These are phyloP conservation scores for Hymenoscyphus scutula DNA, from an alignment of 2,329 filamentous ascomycete genomes.

Conservation along the genomic window DNA sequence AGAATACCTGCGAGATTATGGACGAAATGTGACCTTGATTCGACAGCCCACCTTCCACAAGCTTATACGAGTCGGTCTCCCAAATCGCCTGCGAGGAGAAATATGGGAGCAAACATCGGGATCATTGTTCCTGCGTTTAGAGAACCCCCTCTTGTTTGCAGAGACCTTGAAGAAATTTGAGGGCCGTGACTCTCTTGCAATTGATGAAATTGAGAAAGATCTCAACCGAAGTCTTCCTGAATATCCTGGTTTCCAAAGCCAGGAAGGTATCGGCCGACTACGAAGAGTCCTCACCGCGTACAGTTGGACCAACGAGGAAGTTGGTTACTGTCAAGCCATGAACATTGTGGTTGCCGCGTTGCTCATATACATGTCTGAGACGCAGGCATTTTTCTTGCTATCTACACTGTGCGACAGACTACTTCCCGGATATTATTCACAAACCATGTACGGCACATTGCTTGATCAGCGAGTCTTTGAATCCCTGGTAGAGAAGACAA, in stretches of 20 bases:
- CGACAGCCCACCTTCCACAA: conserved; percentile 98
- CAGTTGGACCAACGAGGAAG: conserved; percentile 93
- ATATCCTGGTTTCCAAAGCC: conserved; percentile 94
- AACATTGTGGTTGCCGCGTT: conserved; percentile 98
- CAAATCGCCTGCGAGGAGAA: conserved; percentile 88
- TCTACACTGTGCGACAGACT: conserved; percentile 89
- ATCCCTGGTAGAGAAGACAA: conserved; percentile 95
- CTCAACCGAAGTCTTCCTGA: conserved; percentile 94
- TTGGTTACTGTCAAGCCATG: conserved; percentile 99
- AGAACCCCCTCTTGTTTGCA: conserved; percentile 77
- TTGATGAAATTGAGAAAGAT: conserved; percentile 99
- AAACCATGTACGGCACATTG: conserved; percentile 97
- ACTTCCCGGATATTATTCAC: conserved; percentile 95
- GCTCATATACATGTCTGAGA: conserved; percentile 96
- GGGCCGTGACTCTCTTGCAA: conserved; percentile 86
- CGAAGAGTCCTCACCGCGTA: conserved; percentile 92
- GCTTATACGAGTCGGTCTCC: conserved; percentile 89
- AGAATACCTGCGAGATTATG: conserved; percentile 94
- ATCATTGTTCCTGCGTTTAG: conserved; percentile 81
- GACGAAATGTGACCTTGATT: conserved; percentile 85
- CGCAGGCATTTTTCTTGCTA: conserved; percentile 91
- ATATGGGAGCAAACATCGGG: conserved; percentile 95
- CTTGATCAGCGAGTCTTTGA: conserved; percentile 98
- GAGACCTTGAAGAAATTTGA: conserved; percentile 83
- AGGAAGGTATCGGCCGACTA: conserved; percentile 88